Percentiles rank a stretch among this genome's conserved stretches.
phyloP scores from a whole-genome alignment of 345 rosid species.

The Chamaenerion angustifolium region DNA sequence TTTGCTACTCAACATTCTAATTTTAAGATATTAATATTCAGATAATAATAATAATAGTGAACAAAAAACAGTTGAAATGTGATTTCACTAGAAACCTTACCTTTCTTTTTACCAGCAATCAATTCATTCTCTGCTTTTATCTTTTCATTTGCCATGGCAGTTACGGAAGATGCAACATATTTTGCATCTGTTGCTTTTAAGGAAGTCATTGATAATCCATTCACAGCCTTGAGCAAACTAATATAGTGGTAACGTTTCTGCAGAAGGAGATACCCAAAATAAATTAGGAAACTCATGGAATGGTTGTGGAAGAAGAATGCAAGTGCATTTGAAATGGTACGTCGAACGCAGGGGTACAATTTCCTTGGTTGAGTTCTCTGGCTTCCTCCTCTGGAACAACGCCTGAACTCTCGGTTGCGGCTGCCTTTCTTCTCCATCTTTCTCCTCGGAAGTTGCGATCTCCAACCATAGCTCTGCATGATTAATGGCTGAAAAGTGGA shows the following conservation, averaged over 20 bases:
- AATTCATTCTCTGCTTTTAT: slow-evolving; percentile 84
- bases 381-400: no score
- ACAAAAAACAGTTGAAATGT: no score
- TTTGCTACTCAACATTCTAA: no score
- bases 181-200: slow-evolving; percentile 82
- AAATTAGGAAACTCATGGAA: no score
- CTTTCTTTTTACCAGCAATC: slow-evolving; percentile 63
- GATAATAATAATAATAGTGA: no score
- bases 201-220: slow-evolving; percentile 57
- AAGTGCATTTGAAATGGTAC: slow-evolving; percentile 17
- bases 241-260: slow-evolving; percentile 85
- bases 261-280: slow-evolving; percentile 3
- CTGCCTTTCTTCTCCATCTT: no score
- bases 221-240: slow-evolving; percentile 63
- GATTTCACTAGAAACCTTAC: slow-evolving; percentile 12
- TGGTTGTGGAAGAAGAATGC: not conserved
- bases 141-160: slow-evolving; percentile 86
- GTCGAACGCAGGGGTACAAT: slow-evolving; percentile 56
- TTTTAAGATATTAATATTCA: no score
- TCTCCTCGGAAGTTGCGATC: no score
- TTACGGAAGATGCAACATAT: slow-evolving; percentile 69
- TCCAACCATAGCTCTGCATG: no score
- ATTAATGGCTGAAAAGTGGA: no score
- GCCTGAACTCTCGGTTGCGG: no score
- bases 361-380: no score